Evolutionary conservation across 1,139 yeast genomes (phyloP).

Genomic region (Magnusiomyces fungicola): DNA sequence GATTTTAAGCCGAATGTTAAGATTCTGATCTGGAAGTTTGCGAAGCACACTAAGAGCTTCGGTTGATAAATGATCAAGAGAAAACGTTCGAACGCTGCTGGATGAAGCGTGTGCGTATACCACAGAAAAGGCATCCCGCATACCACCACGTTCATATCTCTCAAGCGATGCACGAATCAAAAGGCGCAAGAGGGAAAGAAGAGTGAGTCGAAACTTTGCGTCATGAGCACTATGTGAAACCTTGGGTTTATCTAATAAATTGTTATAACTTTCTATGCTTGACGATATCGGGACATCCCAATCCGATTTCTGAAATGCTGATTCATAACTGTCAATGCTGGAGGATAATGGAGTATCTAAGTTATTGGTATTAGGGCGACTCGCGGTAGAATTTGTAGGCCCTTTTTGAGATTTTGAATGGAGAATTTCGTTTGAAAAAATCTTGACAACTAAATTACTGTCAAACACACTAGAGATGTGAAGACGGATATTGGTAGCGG

Average conservation of each 20-base stretch:
- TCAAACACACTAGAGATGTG: not conserved
- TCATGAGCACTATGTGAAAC: not conserved
- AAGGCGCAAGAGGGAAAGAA: conserved; percentile 4
- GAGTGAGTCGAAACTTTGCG: not conserved
- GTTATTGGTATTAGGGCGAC: not conserved
- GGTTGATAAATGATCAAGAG: conserved; percentile 7
- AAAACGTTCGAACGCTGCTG: conserved; percentile 4
- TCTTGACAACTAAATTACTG: not conserved
- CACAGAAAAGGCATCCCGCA: conserved; percentile 10
- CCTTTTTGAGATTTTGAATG: not conserved
- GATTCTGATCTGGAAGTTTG: not conserved
- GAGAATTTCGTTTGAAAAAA: not conserved
- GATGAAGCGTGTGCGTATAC: conserved; percentile 6
- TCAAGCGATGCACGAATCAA: conserved; percentile 8
- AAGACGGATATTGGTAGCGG: not conserved
- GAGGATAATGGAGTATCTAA: not conserved
- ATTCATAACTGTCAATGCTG: not conserved
- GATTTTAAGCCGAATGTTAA: not conserved
- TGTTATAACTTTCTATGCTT: not conserved
- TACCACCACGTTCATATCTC: conserved; percentile 7
- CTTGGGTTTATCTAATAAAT: not conserved
- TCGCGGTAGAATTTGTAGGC: not conserved
- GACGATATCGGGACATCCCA: not conserved
- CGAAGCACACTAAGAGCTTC: conserved; percentile 9
- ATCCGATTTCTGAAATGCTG: not conserved